Percentiles rank a stretch among this genome's conserved stretches.
phyloP scores from a whole-genome alignment of 345 rosid species.

The Arabis hirsuta region DNA sequence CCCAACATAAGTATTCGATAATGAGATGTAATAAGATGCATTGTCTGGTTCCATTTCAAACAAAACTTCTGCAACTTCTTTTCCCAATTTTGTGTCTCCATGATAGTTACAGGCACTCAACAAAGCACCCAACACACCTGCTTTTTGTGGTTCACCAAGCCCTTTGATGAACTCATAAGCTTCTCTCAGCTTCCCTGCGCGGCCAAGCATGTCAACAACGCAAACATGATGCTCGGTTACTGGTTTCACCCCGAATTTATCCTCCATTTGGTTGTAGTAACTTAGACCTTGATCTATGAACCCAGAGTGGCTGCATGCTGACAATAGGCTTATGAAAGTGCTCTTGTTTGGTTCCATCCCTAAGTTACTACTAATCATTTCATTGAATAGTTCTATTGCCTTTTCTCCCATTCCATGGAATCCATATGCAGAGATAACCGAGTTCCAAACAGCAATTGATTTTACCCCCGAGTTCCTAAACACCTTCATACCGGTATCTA shows the following conservation, averaged over 20 bases:
- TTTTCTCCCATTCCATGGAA: constrained; percentile 55
- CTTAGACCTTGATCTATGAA: constrained; percentile 50
- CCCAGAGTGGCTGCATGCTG: constrained; percentile 67
- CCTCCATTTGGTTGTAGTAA: constrained; percentile 53
- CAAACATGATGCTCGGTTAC: constrained; percentile 54
- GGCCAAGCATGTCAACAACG: constrained; percentile 62
- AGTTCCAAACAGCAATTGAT: constrained; percentile 56
- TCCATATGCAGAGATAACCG: constrained; percentile 59
- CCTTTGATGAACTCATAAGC: constrained; percentile 56
- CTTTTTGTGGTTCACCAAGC: constrained; percentile 40
- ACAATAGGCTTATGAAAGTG: constrained; percentile 55
- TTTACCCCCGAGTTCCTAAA: constrained; percentile 45
- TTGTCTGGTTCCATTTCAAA: constrained; percentile 65
- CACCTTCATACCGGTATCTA: constrained; percentile 49
- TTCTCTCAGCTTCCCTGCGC: constrained; percentile 56
- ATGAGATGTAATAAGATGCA: constrained; percentile 49
- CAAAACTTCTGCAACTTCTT: constrained; percentile 56
- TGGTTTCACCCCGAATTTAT: constrained; percentile 49
- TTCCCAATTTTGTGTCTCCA: constrained; percentile 52
- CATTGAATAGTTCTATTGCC: constrained; percentile 54
- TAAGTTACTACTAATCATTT: constrained; percentile 40
- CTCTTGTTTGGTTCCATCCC: constrained; percentile 51
- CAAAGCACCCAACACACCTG: constrained; percentile 66
- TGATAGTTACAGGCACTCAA: constrained; percentile 58
- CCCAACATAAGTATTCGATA: constrained; percentile 55